A percentile compares a stretch with the other conserved stretches of the same genome.
Conservation (phyloP, 345 rosid genomes). For the Gynandropsis gynandra region DNA sequence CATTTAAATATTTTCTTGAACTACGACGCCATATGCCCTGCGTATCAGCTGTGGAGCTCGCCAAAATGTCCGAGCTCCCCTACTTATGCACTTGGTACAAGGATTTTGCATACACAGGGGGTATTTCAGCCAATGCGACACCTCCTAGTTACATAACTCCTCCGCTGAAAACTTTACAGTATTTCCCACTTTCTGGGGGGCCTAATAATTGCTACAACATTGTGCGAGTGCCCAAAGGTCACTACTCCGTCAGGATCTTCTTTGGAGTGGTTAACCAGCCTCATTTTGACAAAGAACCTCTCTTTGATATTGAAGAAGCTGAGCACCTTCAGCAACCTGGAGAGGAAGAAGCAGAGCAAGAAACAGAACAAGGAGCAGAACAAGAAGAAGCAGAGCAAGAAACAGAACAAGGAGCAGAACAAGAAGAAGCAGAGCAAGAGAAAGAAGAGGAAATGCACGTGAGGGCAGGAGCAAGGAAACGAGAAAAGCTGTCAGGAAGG, state of each 20-base stretch:
- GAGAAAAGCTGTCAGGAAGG: too few relatives aligned
- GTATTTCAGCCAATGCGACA: conserved; percentile 62
- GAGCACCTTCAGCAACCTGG: too few relatives aligned
- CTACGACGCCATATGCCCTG: conserved; percentile 72
- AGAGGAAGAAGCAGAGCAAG: too few relatives aligned
- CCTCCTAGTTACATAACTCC: conserved; percentile 55
- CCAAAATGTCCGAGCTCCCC: conserved; percentile 50
- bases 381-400: too few relatives aligned
- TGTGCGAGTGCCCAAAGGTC: conserved; percentile 64
- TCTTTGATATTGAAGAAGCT: too few relatives aligned
- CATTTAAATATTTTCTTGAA: conserved; percentile 12
- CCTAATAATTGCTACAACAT: conserved; percentile 84
- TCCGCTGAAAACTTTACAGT: conserved; percentile 63
- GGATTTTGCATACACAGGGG: conserved; percentile 93
- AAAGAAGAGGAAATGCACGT: too few relatives aligned
- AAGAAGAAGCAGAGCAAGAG: too few relatives aligned
- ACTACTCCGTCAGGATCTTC: conserved; percentile 75
- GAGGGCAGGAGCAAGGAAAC: too few relatives aligned
- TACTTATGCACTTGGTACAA: conserved; percentile 81
- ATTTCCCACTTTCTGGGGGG: conserved; percentile 84
- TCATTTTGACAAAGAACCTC: conserved; percentile 59
- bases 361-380: too few relatives aligned
- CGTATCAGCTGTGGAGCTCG: conserved; percentile 95
- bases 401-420: too few relatives aligned
- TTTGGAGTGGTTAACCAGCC: conserved; percentile 45